Conservation (phyloP, 257 asterid genomes). For the Misopates orontium region DNA sequence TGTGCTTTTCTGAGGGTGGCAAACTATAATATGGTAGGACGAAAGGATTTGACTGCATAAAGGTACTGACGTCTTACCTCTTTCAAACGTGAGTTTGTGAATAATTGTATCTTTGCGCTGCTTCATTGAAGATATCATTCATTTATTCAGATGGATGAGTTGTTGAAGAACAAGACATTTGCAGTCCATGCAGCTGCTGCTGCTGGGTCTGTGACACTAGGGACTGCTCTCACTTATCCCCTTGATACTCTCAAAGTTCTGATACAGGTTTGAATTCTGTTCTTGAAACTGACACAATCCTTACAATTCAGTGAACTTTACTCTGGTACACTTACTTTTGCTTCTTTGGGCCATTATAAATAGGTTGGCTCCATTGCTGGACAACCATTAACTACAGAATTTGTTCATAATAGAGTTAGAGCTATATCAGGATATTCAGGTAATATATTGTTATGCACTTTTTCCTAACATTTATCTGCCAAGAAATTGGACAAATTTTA, state of each 20-base stretch:
- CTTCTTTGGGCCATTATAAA: slow-evolving; percentile 1
- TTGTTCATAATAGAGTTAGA: slow-evolving; percentile 40
- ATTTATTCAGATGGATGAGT: slow-evolving; percentile 58
- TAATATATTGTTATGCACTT: slow-evolving; percentile 17
- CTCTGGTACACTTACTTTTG: not conserved
- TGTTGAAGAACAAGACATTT: slow-evolving; percentile 52
- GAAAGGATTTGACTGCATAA: not conserved
- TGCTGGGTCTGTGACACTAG: slow-evolving; percentile 62
- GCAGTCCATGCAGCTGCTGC: slow-evolving; percentile 74
- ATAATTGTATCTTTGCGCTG: slow-evolving; percentile 10
- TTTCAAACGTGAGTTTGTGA: not conserved
- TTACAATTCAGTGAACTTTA: not conserved
- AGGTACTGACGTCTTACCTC: not conserved
- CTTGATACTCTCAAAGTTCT: slow-evolving; percentile 83
- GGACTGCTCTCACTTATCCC: slow-evolving; percentile 66
- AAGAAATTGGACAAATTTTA: not conserved
- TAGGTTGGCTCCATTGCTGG: slow-evolving; percentile 57
- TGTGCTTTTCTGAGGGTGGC: not conserved
- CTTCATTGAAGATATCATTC: not conserved
- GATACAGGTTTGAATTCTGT: slow-evolving; percentile 55
- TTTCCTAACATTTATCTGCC: not conserved
- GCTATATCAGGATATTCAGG: slow-evolving; percentile 51
- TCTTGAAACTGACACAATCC: slow-evolving; percentile 2
- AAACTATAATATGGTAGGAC: slow-evolving; percentile 2
- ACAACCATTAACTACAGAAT: slow-evolving; percentile 34